Evolutionary conservation across 2,329 filamentous ascomycete genomes (phyloP).

Genomic region (Zelopaecilomyces penicillatus): DNA sequence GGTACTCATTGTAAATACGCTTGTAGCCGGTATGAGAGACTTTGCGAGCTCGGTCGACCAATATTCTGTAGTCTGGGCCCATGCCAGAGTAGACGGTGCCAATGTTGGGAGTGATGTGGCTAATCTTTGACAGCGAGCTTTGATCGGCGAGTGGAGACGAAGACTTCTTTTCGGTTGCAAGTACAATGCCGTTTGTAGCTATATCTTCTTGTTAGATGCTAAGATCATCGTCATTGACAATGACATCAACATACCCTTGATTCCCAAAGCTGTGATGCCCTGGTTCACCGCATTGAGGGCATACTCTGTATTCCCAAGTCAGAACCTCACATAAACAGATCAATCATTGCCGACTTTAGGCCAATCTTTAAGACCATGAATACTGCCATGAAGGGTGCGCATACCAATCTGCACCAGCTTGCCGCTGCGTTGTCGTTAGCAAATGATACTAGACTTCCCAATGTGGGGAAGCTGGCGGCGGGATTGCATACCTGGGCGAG

Average conservation of each 20-base stretch:
- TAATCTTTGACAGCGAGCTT: slow-evolving; percentile 92
- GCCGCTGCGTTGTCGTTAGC: slow-evolving; percentile 58
- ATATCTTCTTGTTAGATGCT: slow-evolving; percentile 13
- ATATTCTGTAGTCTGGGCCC: slow-evolving; percentile 95
- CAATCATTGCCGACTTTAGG: background rate
- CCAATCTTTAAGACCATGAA: background rate
- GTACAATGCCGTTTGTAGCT: slow-evolving; percentile 98
- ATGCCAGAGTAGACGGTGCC: slow-evolving; percentile 99
- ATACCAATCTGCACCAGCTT: slow-evolving; percentile 96
- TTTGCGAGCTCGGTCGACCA: slow-evolving; percentile 96
- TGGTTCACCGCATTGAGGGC: slow-evolving; percentile 98
- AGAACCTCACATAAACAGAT: background rate
- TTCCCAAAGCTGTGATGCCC: slow-evolving; percentile 94
- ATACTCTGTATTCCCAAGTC: slow-evolving; percentile 61
- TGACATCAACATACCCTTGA: slow-evolving; percentile 64
- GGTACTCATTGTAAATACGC: slow-evolving; percentile 99
- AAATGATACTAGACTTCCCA: slow-evolving; percentile 1
- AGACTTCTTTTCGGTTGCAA: slow-evolving; percentile 99
- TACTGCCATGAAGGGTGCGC: slow-evolving; percentile 11
- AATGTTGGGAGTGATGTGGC: slow-evolving; percentile 96
- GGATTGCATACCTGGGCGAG: slow-evolving; percentile 78
- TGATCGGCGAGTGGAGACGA: slow-evolving; percentile 95
- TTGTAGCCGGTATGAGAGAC: slow-evolving; percentile 98
- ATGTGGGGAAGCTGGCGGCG: slow-evolving; percentile 11
- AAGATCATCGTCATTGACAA: background rate